Evolutionary conservation across 2,329 filamentous ascomycete genomes (phyloP), one percentile per base, ranked within the genome.

Genomic region (Balansia obtecta): DNA sequence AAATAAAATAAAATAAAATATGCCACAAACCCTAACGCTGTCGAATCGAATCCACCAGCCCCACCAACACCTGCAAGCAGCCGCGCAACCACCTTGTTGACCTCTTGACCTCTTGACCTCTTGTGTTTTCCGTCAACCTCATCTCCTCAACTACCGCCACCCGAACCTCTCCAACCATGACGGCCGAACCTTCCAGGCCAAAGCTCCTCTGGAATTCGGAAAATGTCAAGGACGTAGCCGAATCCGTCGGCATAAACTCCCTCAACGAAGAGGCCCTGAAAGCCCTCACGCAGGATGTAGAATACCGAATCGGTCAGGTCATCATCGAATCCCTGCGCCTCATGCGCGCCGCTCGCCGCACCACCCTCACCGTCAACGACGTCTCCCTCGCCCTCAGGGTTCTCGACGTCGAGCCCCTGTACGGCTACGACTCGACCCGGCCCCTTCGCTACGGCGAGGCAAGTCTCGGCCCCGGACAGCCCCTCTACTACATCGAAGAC

Each of bases 401-500:
- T 11, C 75, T 98, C 46, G 89, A 97, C 61, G 87, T 96, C 22
- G 93, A 98, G 68, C 93, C 93, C 1, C 77, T 97, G 1, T 96
- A 96, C 63, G 93, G 93, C 18, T 98, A 98, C 69, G 91, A 97
- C 63, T 90, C 89, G 34, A 93, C 88, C 41, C 77, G 91, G 48
- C 88, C 90, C 27, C 71, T 98, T 60, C 80, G 86, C 50, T 98
- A 94, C 63, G 93, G 93, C 48, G 93, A 98, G 68, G 93, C 93
- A 3, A 94, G 87, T 52, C 73, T 98, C 53, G 93, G 93, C 0
- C 89, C 90, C 13, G 90, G 91, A 10, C 93, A 98, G 68, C 89
- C 91, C 49, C 72, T 98, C 20, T 98, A 91, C 68, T 98, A 98
- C 65, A 86, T 98, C 38, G 93, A 98, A 63, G 93, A 98, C 65